A percentile compares a stretch with the other conserved stretches of the same genome.
phyloP scores from a whole-genome alignment of 2,329 filamentous ascomycete genomes.

The Talaromyces piceae region DNA sequence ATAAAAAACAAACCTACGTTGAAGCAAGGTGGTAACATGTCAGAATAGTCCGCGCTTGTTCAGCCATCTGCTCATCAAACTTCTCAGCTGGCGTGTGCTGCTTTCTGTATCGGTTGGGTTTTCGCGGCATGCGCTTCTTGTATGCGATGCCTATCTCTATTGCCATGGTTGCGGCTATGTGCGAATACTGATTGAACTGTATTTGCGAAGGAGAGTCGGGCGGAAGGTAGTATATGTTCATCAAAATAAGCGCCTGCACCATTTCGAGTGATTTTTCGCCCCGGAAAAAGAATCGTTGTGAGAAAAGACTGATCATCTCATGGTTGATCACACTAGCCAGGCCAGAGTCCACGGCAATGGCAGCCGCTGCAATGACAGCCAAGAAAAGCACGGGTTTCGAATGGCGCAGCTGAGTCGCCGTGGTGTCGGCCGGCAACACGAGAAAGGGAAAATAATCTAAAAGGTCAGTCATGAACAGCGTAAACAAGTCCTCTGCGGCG shows the following conservation, averaged over 20 bases:
- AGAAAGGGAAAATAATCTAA: conserved; percentile 24
- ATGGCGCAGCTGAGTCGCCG: conserved; percentile 23
- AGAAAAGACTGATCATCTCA: conserved; percentile 43
- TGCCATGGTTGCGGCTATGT: conserved; percentile 47
- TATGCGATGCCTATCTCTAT: conserved; percentile 36
- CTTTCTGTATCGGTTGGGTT: conserved; percentile 12
- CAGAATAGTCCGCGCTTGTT: conserved; percentile 27
- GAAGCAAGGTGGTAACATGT: conserved; percentile 29
- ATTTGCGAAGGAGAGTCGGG: conserved; percentile 41
- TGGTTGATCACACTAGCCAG: conserved; percentile 40
- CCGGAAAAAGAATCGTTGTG: conserved; percentile 41
- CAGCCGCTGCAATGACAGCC: conserved; percentile 60
- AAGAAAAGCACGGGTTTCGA: conserved; percentile 60
- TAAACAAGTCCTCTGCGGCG: conserved; percentile 24
- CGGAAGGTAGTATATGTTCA: conserved; percentile 45
- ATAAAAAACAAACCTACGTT: conserved; percentile 14
- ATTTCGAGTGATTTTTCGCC: conserved; percentile 47
- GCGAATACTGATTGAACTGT: conserved; percentile 47
- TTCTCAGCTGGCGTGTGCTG: conserved; percentile 1
- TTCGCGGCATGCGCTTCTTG: conserved; percentile 21
- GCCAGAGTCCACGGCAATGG: conserved; percentile 46
- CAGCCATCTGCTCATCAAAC: conserved; percentile 25
- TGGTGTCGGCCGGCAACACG: conserved; percentile 21
- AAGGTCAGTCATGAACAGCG: conserved; percentile 25
- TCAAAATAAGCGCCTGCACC: conserved; percentile 44